phyloP scores from a whole-genome alignment of 2,329 filamentous ascomycete species.

The Alternaria longipes region DNA sequence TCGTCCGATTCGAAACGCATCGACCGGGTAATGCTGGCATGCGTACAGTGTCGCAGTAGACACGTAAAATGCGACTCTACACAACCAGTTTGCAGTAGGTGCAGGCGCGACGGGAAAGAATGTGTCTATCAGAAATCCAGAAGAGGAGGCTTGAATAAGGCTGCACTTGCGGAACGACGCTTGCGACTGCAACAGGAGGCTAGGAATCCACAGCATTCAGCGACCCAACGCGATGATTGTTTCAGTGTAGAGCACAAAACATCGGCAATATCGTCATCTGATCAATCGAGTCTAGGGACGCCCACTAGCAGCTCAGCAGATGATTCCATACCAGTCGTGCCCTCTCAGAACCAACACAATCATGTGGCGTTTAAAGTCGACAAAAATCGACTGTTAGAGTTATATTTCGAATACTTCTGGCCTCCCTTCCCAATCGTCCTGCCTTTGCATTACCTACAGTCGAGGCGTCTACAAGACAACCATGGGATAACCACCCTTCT shows the following conservation, averaged over 20 bases:
- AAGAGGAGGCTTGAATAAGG: slow-evolving; percentile 48
- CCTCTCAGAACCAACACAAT: slow-evolving; percentile 10
- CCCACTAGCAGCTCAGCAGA: neutral
- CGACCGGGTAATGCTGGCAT: slow-evolving; percentile 44
- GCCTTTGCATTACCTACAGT: slow-evolving; percentile 54
- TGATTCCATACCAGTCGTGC: slow-evolving; percentile 10
- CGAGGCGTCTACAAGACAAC: slow-evolving; percentile 22
- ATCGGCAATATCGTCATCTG: slow-evolving; percentile 1
- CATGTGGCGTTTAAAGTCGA: slow-evolving; percentile 36
- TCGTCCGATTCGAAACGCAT: slow-evolving; percentile 29
- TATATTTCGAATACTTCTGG: slow-evolving; percentile 59
- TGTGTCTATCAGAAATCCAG: slow-evolving; percentile 46
- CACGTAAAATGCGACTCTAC: slow-evolving; percentile 49
- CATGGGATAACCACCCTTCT: slow-evolving; percentile 38
- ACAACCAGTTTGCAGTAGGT: slow-evolving; percentile 43
- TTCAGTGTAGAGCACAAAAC: neutral
- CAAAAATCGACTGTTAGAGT: slow-evolving; percentile 38
- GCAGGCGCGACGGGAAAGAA: slow-evolving; percentile 45
- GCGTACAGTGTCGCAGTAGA: slow-evolving; percentile 45
- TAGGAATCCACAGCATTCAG: slow-evolving; percentile 23
- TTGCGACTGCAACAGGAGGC: slow-evolving; percentile 40
- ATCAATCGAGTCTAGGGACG: neutral
- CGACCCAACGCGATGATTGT: neutral
- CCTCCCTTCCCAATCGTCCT: slow-evolving; percentile 63
- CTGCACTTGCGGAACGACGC: slow-evolving; percentile 40